Evolutionary conservation across 352 stramenopile species (phyloP), one percentile per base, ranked within the genome.

Genomic region (Elongisporangium anandrum): DNA sequence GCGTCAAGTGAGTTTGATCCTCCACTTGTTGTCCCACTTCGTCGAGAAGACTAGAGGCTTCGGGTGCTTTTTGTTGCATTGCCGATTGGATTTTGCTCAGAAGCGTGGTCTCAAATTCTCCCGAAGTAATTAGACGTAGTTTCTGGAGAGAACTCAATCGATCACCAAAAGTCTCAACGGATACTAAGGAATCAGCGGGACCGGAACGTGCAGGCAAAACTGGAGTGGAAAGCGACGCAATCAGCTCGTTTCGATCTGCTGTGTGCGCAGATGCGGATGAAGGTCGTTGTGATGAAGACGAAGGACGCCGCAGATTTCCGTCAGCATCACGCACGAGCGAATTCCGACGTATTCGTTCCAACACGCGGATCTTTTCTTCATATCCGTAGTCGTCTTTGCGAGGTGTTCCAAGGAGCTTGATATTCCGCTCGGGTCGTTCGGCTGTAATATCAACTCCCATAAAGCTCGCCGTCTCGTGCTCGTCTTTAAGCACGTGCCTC

Each of bases 361-460:
- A 59, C 39, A 70, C 60, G 3, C 38, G 50, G 15, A 68, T 20
- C 20, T 66, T 73, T 21, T 68, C 57, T 10, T 63, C 19, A 1
- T 50, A 20, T 20, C 60, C 23, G 6, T 51, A 26, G 4, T 57
- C 53, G 4, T 50, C 23, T 22, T 2, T 41, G 6, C 29, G 29
- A 8, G 47, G 50, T 67, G 12, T 22, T 66, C 21, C 64, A 45
- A 9, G 64, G 29, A 54, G 50, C 50, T 66, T 66, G 45, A 39
- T 62, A 45, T 61, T 50, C 66, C 52, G 54, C 50, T 53, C 49
- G 13, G 77, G 78, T 0, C 74, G 68, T 54, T 90, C 70, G 9
- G 68, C 63, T 0, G 81, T 88, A 63, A 90, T 87, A 52, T 88
- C 81, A 12, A 85, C 56, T 0, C 52, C 64, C 63, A 88, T 48